Base-by-base conservation (phyloP, 2,329 filamentous ascomycete genomes). In the Sporothrix luriei region DNA sequence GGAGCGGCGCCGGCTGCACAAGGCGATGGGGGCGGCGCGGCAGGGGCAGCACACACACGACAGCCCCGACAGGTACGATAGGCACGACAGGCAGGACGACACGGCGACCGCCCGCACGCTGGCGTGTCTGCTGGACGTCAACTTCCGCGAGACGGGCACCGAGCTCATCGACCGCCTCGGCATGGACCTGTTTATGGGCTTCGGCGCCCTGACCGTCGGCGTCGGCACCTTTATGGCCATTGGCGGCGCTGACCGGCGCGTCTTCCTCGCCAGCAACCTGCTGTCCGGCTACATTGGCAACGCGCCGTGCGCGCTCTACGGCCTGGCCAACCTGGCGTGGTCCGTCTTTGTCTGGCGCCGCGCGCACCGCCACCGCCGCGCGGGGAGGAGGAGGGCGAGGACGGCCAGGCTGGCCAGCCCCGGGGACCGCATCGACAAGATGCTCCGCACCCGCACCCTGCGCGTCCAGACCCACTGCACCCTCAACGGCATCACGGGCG, bases 151-250 rank as follows among this genome's bases (percentile, higher is more conserved):
- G 49, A 10, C 4, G 49, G 49, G 49, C 49, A 51, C 49, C n/a
- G 49, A 51, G 49, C n/a, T 51, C 49, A 9, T 51, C 49, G 49
- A 51, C 49, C 49, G 49, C 49, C 7, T 51, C 49, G 49, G 49
- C 49, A 51, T 51, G 49, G 49, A 51, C 4, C 10, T 21, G n/a
- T 51, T 21, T 2, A 21, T 51, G 49, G 49, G 49, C 49, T 51
- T 51, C 4, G 49, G 49, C 49, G 49, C 49, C n/a, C n/a, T 51
- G n/a, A 51, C n/a, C 19, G 49, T 51, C 19, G 49, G 49, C n/a
- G 16, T 51, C 16, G 49, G 49, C 16, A 51, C 49, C 19, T 51
- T 51, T 51, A 51, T 51, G 49, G 49, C 49, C 49, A 21, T 51
- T 11, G 49, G n/a, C 49, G 49, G 49, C 49, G 49, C 49, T n/a